These are phyloP conservation scores for Oxytropis ochrocephala DNA, from an alignment of 306 rosid species.

Conservation along the genomic window DNA sequence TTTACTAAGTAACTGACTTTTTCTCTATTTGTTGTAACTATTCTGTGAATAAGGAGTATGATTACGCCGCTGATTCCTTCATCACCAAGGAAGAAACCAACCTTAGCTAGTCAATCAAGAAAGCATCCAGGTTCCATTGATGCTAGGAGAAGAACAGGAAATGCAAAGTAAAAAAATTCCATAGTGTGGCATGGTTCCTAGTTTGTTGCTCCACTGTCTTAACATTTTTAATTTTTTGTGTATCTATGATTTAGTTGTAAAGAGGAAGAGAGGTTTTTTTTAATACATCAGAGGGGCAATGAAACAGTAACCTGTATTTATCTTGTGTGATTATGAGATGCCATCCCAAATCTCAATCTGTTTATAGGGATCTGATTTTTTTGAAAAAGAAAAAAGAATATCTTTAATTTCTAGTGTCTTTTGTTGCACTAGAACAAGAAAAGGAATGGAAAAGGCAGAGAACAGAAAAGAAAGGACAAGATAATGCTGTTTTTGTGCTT, in stretches of 20 bases:
- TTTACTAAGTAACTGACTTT: background rate
- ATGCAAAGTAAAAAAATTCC: constrained; percentile 41
- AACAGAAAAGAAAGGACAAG: background rate
- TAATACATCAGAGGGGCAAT: constrained; percentile 31
- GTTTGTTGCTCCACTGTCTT: constrained; percentile 12
- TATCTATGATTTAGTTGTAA: constrained; percentile 22
- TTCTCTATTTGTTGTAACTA: background rate
- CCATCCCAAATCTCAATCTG: constrained; percentile 10
- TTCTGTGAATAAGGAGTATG: constrained; percentile 38
- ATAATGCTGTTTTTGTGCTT: background rate
- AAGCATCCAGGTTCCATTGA: constrained; percentile 45
- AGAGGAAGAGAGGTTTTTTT: constrained; percentile 9
- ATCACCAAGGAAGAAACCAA: constrained; percentile 48
- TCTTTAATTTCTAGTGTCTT: background rate
- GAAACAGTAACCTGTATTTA: constrained; percentile 29
- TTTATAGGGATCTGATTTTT: constrained; percentile 9
- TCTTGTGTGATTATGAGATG: constrained; percentile 22
- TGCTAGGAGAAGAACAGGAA: constrained; percentile 54
- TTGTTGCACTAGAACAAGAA: constrained; percentile 2
- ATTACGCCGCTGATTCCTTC: constrained; percentile 57
- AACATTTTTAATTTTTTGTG: background rate
- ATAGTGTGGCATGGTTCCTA: constrained; percentile 11
- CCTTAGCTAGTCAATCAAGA: constrained; percentile 33
- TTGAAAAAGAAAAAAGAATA: background rate
- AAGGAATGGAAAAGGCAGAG: background rate